These are phyloP conservation scores for Centaurea solstitialis DNA, from an alignment of 129 eudicot species.

Conservation along the genomic window DNA sequence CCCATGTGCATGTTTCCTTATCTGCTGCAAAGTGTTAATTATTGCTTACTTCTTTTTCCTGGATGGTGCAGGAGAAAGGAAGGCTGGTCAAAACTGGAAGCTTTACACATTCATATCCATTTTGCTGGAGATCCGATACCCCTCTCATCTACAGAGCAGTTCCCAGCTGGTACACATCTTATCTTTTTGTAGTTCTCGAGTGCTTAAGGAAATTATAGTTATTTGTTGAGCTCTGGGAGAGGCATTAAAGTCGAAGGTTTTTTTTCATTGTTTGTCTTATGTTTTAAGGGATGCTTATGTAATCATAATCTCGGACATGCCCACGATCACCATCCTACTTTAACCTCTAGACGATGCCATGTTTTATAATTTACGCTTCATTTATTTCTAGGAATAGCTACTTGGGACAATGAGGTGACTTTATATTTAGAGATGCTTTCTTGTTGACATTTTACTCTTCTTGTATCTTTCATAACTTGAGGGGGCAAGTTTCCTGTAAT, in stretches of 20 bases:
- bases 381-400: neutral
- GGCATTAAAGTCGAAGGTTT: neutral
- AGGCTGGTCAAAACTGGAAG: conserved; percentile 71
- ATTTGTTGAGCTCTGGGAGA: neutral
- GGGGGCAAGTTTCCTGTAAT: neutral
- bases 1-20: neutral
- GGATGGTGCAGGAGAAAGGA: conserved; percentile 47
- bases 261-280: neutral
- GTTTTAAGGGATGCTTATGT: neutral
- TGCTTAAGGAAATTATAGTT: neutral
- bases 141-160: conserved; percentile 86
- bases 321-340: neutral
- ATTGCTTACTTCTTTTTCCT: neutral
- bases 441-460: neutral
- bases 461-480: neutral
- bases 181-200: neutral
- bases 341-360: neutral
- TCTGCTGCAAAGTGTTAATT: neutral
- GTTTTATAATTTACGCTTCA: neutral
- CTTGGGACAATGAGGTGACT: neutral
- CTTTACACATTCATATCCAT: conserved; percentile 66
- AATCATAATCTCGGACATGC: neutral
- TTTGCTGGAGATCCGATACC: conserved; percentile 82
- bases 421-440: neutral
- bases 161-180: conserved; percentile 64